Evolutionary conservation across 495 filamentous ascomycete genomes (phyloP).

Genomic region (Penicillium flavigenum): DNA sequence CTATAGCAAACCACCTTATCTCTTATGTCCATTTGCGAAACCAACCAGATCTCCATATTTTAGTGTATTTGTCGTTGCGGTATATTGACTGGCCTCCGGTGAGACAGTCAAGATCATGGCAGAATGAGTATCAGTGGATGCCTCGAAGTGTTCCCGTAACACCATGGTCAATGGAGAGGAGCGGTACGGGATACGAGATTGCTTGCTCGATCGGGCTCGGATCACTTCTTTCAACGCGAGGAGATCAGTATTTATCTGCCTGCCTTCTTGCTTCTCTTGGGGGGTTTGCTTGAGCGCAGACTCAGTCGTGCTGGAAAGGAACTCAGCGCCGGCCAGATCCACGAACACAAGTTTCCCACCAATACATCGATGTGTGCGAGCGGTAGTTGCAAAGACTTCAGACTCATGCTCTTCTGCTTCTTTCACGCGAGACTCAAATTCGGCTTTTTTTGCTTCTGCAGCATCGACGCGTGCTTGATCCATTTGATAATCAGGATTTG

Average conservation of each 20-base stretch:
- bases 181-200: constrained; percentile 25
- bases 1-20: background rate
- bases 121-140: constrained; percentile 14
- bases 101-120: constrained; percentile 28
- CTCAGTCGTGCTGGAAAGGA: constrained; percentile 9
- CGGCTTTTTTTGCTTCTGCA: constrained; percentile 24
- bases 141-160: constrained; percentile 24
- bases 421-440: constrained; percentile 23
- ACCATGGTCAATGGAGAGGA: constrained; percentile 32
- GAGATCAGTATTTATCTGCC: constrained; percentile 32
- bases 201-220: constrained; percentile 17
- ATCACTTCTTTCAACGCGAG: constrained; percentile 35
- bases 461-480: constrained; percentile 25
- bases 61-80: constrained; percentile 28
- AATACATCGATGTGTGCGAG: constrained; percentile 14
- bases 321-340: constrained; percentile 31
- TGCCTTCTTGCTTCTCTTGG: constrained; percentile 23
- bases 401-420: constrained; percentile 19
- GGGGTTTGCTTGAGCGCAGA: constrained; percentile 20
- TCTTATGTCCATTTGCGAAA: constrained; percentile 56
- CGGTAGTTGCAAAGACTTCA: constrained; percentile 7
- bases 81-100: constrained; percentile 18
- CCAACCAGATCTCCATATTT: constrained; percentile 32
- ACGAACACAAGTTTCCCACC: constrained; percentile 32
- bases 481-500: constrained; percentile 21